Conservation (phyloP, 169 alveolate species). For the Plasmodium cynomolgi region DNA sequence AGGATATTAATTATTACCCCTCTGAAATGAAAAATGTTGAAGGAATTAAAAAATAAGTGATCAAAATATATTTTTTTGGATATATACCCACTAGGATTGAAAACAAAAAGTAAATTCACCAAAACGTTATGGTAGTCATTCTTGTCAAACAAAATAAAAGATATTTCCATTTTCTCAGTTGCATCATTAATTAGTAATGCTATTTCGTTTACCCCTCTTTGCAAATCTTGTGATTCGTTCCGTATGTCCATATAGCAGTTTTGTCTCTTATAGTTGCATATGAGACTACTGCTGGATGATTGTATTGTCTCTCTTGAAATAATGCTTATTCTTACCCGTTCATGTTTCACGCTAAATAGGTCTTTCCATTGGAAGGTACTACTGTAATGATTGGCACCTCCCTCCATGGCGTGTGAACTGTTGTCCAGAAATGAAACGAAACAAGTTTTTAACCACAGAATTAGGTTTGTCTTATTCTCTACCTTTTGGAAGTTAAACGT, state of each 20-base stretch:
- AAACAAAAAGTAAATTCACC: constrained; percentile 35
- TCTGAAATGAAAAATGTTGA: constrained; percentile 29
- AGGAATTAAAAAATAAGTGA: constrained; percentile 71
- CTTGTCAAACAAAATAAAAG: constrained; percentile 53
- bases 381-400: background rate
- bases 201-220: constrained; percentile 1
- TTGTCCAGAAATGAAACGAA: constrained; percentile 31
- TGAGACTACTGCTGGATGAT: constrained; percentile 1
- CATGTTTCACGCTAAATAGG: background rate
- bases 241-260: constrained; percentile 26
- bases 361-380: constrained; percentile 37
- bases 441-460: constrained; percentile 38
- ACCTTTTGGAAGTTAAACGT: constrained; percentile 39
- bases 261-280: constrained; percentile 4
- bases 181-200: constrained; percentile 38
- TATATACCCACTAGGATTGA: constrained; percentile 54
- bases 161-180: constrained; percentile 24
- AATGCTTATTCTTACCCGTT: constrained; percentile 19
- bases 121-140: constrained; percentile 29
- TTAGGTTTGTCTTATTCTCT: constrained; percentile 16
- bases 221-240: constrained; percentile 6
- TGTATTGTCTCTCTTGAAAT: constrained; percentile 30
- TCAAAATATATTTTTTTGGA: constrained; percentile 49
- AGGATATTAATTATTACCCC: constrained; percentile 44
- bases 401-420: background rate